A percentile compares a stretch with the other conserved stretches of the same genome.
Evolutionary conservation across 495 filamentous ascomycete species (phyloP).

Genomic region (Podospora appendiculata): DNA sequence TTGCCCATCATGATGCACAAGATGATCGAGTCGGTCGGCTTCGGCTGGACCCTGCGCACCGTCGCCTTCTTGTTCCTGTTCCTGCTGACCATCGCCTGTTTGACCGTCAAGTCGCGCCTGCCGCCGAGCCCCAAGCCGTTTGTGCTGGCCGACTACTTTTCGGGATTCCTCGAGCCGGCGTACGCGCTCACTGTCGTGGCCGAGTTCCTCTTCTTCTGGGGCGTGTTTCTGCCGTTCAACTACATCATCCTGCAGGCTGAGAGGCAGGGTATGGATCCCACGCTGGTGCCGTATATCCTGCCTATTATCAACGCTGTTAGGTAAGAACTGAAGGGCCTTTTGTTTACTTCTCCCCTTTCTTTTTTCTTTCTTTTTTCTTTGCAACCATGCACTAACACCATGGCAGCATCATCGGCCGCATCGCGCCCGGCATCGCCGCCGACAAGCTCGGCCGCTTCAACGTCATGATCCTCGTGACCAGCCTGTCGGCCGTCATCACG

Average conservation of each 20-base stretch:
- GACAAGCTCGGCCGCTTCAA: conserved; percentile 72
- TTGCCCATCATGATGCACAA: conserved; percentile 64
- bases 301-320: conserved; percentile 67
- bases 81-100: conserved; percentile 52
- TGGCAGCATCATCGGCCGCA: conserved; percentile 59
- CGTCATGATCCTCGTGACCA: conserved; percentile 56
- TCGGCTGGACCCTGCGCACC: conserved; percentile 65
- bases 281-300: conserved; percentile 56
- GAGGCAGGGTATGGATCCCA: conserved; percentile 48
- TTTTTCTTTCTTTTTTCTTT: conserved; percentile 54
- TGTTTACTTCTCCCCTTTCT: neutral
- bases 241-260: conserved; percentile 46
- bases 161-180: conserved; percentile 50
- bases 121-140: conserved; percentile 46
- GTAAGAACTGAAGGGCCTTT: conserved; percentile 33
- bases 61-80: conserved; percentile 61
- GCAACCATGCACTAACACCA: conserved; percentile 18
- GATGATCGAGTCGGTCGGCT: conserved; percentile 57
- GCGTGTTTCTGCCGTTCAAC: conserved; percentile 68
- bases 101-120: conserved; percentile 58
- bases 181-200: conserved; percentile 46
- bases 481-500: conserved; percentile 53
- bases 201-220: conserved; percentile 59
- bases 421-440: conserved; percentile 61
- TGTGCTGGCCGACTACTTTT: conserved; percentile 42